Base-by-base conservation (phyloP, 345 rosid genomes). In the Limnanthes douglasii region DNA sequence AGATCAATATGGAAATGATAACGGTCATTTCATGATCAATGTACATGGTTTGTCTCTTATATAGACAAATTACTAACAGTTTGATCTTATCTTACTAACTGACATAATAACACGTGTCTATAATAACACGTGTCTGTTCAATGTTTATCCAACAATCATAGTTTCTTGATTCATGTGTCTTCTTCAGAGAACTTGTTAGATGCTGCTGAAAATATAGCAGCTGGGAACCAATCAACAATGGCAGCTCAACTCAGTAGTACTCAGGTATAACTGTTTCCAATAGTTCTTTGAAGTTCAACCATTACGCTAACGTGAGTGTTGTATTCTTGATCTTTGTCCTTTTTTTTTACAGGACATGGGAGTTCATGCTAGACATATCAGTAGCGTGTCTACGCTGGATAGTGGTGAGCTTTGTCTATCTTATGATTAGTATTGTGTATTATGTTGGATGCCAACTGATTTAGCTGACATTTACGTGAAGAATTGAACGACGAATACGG, bases 311-410 rank as follows among this genome's bases (percentile, higher is more conserved):
- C 31, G 23, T 14, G 0, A 15, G n/a, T n/a, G 19, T 39, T 33
- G 25, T 9, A 39, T 49, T 2, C 8, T 0, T 13, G n/a, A 34
- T 34, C 5, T 9, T 31, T 14, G n/a, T n/a, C 31, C 45, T 18
- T 40, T 48, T 62, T 18, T 39, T 45, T 41, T 22, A 15, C 59
- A 88, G 97, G 90, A 83, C 43, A 60, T 43, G 29, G 95, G 92
- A 37, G 21, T 77, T 62, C 98, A 84, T 66, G 94, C 95, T 28
- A 77, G 98, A 52, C 95, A 90, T 39, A 33, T 90, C 56, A 90
- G 95, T 48, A 80, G 68, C 41, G 82, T 75, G 39, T 84, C 98
- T 11, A 84, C 98, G 0, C 24, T 84, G 21, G 98, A 84, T 34
- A 90, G 95, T 47, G 98, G 98, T 84, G 61, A 53, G 78, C n/a